Conservation (phyloP, 371 early-diverging fungal species). For the Dinochytrium kinnereticum region DNA sequence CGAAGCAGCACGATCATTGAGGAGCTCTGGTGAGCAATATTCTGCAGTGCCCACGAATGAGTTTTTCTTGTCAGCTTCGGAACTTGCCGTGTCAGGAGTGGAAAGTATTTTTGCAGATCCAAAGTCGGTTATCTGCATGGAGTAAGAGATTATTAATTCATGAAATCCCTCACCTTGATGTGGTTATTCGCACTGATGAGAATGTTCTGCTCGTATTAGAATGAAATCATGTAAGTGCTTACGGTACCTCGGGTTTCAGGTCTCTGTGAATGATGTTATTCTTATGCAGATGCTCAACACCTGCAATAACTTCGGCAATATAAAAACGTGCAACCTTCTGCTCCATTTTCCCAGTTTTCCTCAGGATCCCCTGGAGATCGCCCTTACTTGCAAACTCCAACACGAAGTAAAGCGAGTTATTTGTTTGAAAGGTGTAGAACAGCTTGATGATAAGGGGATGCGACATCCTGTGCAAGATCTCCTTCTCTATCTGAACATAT, state of each 20-base stretch:
- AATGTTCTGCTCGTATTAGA: constrained; percentile 60
- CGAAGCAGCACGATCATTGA: constrained; percentile 81
- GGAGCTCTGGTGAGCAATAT: constrained; percentile 95
- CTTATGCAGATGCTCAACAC: constrained; percentile 84
- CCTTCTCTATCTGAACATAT: constrained; percentile 90
- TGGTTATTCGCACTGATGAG: constrained; percentile 82
- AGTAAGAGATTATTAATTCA: not conserved
- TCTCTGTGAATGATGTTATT: constrained; percentile 88
- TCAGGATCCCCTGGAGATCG: constrained; percentile 82
- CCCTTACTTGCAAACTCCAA: constrained; percentile 89
- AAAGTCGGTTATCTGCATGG: constrained; percentile 81
- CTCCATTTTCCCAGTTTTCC: constrained; percentile 74
- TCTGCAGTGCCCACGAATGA: constrained; percentile 98
- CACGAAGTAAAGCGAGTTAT: constrained; percentile 86
- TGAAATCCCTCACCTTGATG: constrained; percentile 64
- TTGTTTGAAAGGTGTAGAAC: constrained; percentile 94
- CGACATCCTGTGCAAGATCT: constrained; percentile 73
- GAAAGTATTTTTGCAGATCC: constrained; percentile 92
- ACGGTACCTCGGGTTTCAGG: constrained; percentile 83
- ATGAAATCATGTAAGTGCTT: not conserved
- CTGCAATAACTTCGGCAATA: constrained; percentile 84
- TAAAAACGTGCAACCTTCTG: constrained; percentile 77
- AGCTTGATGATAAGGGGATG: constrained; percentile 91
- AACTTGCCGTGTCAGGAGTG: constrained; percentile 33
- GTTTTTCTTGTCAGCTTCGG: constrained; percentile 53